Conservation (phyloP, 768 basidiomycete genomes). For the Serendipita sp. region DNA sequence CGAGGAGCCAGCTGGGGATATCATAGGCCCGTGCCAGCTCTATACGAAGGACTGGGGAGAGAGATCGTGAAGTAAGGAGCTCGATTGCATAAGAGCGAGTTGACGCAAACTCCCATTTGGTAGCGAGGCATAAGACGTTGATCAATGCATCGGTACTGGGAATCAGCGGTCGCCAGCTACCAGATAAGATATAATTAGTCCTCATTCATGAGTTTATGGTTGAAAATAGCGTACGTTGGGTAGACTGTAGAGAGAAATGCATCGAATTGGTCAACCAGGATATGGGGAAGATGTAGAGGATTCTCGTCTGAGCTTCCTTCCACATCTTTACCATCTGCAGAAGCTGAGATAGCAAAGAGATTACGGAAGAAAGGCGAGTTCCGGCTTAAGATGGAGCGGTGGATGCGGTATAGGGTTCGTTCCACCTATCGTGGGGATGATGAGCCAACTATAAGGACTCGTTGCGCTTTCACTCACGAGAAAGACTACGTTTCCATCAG, state of each 20-base stretch:
- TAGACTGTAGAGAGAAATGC: conserved; percentile 1
- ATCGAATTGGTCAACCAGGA: neutral
- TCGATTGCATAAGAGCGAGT: neutral
- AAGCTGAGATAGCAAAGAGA: neutral
- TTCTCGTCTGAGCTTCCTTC: conserved; percentile 3
- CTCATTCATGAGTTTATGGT: too few species aligned
- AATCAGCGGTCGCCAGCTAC: conserved; percentile 4
- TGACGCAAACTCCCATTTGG: neutral
- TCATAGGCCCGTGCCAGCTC: conserved; percentile 7
- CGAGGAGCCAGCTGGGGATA: neutral
- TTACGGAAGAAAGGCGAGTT: conserved; percentile 2
- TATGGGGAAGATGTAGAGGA: neutral
- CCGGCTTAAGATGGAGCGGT: conserved; percentile 1
- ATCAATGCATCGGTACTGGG: neutral
- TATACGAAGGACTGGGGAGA: neutral
- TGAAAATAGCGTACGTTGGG: neutral
- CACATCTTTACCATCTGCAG: neutral
- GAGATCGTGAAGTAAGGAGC: neutral
- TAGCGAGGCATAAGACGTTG: neutral
- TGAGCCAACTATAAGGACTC: neutral
- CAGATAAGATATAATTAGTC: too few species aligned
- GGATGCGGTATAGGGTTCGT: neutral
- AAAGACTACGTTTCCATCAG: neutral
- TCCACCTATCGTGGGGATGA: neutral
- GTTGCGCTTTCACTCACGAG: neutral